A percentile compares a stretch with the other conserved stretches of the same genome.
phyloP scores from a whole-genome alignment of 1,284 basidiomycete genomes.

The Apiotrichum porosum region DNA sequence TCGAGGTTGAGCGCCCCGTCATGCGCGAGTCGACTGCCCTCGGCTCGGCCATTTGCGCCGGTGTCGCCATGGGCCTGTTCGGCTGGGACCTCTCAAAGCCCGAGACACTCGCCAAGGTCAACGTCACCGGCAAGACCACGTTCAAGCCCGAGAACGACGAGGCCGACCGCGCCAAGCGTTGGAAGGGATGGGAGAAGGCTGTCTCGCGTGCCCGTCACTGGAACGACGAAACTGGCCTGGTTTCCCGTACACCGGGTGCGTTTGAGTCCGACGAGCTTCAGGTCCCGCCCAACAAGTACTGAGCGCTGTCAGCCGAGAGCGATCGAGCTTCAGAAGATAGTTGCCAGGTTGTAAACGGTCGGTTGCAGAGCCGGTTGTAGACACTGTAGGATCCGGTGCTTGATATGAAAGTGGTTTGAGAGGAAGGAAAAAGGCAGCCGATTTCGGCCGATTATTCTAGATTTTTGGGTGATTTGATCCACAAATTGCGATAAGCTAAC shows the following conservation, averaged over 20 bases:
- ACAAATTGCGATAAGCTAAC: too few species aligned
- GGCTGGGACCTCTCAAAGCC: conserved; percentile 91
- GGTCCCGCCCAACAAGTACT: neutral
- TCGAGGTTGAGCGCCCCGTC: conserved; percentile 82
- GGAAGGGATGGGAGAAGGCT: conserved; percentile 76
- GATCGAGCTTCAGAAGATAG: too few species aligned
- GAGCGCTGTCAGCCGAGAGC: neutral
- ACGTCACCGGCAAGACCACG: conserved; percentile 69
- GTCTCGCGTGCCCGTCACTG: conserved; percentile 74
- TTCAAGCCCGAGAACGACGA: conserved; percentile 64
- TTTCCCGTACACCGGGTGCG: neutral
- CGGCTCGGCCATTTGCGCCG: conserved; percentile 94
- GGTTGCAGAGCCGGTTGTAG: too few species aligned
- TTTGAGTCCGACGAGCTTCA: conserved; percentile 1
- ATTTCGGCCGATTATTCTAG: too few species aligned
- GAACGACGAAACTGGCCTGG: conserved; percentile 41
- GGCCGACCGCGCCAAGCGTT: conserved; percentile 58
- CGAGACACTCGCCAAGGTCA: conserved; percentile 80
- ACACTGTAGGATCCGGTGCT: too few species aligned
- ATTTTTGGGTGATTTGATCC: too few species aligned
- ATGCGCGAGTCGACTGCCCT: conserved; percentile 98
- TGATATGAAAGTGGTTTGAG: too few species aligned
- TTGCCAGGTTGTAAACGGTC: too few species aligned
- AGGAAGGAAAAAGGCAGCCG: too few species aligned
- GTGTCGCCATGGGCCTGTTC: conserved; percentile 77